These are phyloP conservation scores for Trypanosoma scelopori DNA, from an alignment of 208 protist genomes.

Conservation along the genomic window DNA sequence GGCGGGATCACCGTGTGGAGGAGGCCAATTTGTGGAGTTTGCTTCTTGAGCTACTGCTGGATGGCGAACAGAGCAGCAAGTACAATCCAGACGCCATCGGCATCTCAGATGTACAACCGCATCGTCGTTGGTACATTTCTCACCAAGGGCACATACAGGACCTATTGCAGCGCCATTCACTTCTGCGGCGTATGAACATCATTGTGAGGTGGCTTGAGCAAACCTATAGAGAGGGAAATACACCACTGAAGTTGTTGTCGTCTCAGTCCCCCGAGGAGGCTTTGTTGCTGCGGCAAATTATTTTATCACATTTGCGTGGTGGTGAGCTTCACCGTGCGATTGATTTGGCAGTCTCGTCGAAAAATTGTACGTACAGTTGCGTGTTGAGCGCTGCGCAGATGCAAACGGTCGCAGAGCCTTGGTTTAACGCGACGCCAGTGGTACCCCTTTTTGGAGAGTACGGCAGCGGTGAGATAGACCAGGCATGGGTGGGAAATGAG, in stretches of 20 bases:
- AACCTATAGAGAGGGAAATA: slow-evolving; percentile 44
- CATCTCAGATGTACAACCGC: slow-evolving; percentile 50
- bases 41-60: slow-evolving; percentile 47
- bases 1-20: slow-evolving; percentile 31
- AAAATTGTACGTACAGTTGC: slow-evolving; percentile 74
- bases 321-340: slow-evolving; percentile 70
- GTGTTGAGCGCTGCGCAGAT: slow-evolving; percentile 76
- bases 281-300: slow-evolving; percentile 63
- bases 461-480: slow-evolving; percentile 59
- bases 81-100: slow-evolving; percentile 71
- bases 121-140: slow-evolving; percentile 80
- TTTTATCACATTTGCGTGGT: slow-evolving; percentile 66
- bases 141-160: slow-evolving; percentile 76
- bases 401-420: slow-evolving; percentile 74
- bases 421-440: slow-evolving; percentile 49
- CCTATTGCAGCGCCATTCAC: slow-evolving; percentile 51
- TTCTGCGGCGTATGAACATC: slow-evolving; percentile 62
- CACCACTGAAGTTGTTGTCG: slow-evolving; percentile 16
- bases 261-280: slow-evolving; percentile 46
- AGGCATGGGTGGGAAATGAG: slow-evolving; percentile 65
- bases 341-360: slow-evolving; percentile 42
- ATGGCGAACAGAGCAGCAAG: slow-evolving; percentile 47
- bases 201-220: slow-evolving; percentile 77
- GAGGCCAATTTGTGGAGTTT: slow-evolving; percentile 69
- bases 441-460: slow-evolving; percentile 88